Conservation (phyloP, 192 early-diverging fungal genomes). For the Umbelopsis sp. region DNA sequence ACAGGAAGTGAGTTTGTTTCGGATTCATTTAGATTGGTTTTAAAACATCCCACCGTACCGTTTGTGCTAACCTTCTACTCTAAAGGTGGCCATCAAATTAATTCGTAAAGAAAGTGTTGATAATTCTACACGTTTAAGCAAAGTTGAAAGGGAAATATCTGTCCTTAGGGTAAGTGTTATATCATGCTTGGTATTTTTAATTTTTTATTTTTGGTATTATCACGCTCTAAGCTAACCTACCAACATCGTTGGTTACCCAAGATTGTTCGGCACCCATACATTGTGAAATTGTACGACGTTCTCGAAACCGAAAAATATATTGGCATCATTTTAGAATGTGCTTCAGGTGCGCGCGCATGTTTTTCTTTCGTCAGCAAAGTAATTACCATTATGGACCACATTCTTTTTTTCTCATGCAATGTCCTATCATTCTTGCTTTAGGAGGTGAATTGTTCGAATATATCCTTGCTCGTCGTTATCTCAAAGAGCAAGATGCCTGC, state of each 20-base stretch:
- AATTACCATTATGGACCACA: neutral
- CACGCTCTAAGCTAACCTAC: neutral
- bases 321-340: conserved; percentile 97
- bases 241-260: conserved; percentile 29
- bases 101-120: conserved; percentile 92
- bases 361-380: neutral
- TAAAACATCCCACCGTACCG: neutral
- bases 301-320: conserved; percentile 97
- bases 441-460: conserved; percentile 98
- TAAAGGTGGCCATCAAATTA: conserved; percentile 90
- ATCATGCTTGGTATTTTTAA: too few relatives aligned
- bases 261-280: conserved; percentile 87
- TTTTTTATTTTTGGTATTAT: neutral
- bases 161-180: conserved; percentile 76
- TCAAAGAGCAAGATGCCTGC: conserved; percentile 90
- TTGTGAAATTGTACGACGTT: conserved; percentile 92
- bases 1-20: conserved; percentile 57
- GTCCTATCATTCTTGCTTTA: conserved; percentile 26
- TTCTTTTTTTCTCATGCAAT: neutral
- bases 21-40: conserved; percentile 19
- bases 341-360: conserved; percentile 66
- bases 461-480: conserved; percentile 91
- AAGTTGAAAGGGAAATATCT: conserved; percentile 93
- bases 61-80: neutral
- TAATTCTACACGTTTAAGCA: conserved; percentile 77